phyloP scores from a whole-genome alignment of 208 protist genomes.

The Polymyxa betae region DNA sequence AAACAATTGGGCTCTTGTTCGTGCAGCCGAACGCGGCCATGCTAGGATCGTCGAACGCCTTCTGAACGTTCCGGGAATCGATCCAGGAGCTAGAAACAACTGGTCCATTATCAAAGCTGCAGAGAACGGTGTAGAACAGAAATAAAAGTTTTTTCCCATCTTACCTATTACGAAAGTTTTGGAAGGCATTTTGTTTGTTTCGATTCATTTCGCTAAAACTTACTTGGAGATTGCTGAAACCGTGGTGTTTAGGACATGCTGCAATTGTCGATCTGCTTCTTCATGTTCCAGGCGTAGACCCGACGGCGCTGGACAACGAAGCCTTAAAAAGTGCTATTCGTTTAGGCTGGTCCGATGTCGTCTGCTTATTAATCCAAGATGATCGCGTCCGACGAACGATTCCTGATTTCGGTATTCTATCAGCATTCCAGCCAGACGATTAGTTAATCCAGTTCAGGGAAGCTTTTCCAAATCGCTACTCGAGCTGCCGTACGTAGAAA shows the following conservation, averaged over 20 bases:
- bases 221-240: background rate
- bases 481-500: background rate
- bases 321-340: constrained; percentile 38
- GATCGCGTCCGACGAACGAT: constrained; percentile 30
- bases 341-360: background rate
- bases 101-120: constrained; percentile 48
- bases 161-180: background rate
- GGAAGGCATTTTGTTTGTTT: too few relatives aligned
- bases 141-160: background rate
- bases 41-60: background rate
- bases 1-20: constrained; percentile 6
- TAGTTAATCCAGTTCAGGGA: background rate
- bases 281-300: background rate
- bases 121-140: background rate
- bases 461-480: background rate
- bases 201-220: background rate
- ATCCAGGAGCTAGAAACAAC: constrained; percentile 44
- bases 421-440: background rate
- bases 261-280: constrained; percentile 1
- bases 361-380: background rate
- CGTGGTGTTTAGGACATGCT: constrained; percentile 7
- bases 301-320: constrained; percentile 39
- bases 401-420: background rate
- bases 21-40: constrained; percentile 46
- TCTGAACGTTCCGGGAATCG: constrained; percentile 15